phyloP scores from a whole-genome alignment of 2,329 filamentous ascomycete genomes.

The Stenocarpella maydis region DNA sequence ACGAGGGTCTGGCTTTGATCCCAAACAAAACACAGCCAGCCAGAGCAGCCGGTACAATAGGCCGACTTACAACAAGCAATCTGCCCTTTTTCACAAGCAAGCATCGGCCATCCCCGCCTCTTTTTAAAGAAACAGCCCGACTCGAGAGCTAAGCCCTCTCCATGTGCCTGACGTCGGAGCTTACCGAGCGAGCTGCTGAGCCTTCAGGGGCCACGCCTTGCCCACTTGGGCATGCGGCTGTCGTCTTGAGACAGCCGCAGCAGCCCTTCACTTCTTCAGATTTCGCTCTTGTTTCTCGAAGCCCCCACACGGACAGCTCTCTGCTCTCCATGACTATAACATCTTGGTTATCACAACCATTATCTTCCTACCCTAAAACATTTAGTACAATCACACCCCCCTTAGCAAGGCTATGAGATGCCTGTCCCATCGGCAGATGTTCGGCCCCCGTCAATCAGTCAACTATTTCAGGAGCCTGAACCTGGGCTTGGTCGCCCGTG shows the following conservation, averaged over 20 bases:
- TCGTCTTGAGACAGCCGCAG: constrained; percentile 31
- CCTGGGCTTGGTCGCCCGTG: background rate
- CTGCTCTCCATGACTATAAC: background rate
- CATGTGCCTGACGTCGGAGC: constrained; percentile 28
- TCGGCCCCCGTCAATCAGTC: constrained; percentile 2
- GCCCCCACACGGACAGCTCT: background rate
- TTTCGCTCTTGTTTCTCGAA: background rate
- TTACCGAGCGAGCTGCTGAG: constrained; percentile 26
- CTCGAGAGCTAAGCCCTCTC: constrained; percentile 8
- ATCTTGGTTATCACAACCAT: background rate
- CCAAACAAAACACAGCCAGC: background rate
- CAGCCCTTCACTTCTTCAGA: constrained; percentile 26
- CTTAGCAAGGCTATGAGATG: background rate
- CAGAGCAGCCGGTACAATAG: background rate
- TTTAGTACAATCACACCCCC: background rate
- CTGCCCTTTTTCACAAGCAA: background rate
- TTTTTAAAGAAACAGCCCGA: background rate
- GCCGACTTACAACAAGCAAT: no score
- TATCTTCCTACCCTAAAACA: constrained; percentile 5
- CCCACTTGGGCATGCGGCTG: constrained; percentile 20
- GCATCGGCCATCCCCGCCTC: constrained; percentile 1
- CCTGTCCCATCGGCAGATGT: constrained; percentile 2
- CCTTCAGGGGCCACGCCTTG: constrained; percentile 13
- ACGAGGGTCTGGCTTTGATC: no score
- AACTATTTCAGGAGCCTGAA: constrained; percentile 23